Percentiles rank a stretch among this genome's conserved stretches.
Evolutionary conservation across 352 stramenopile genomes (phyloP).

Genomic region (Globisporangium mamillatum): DNA sequence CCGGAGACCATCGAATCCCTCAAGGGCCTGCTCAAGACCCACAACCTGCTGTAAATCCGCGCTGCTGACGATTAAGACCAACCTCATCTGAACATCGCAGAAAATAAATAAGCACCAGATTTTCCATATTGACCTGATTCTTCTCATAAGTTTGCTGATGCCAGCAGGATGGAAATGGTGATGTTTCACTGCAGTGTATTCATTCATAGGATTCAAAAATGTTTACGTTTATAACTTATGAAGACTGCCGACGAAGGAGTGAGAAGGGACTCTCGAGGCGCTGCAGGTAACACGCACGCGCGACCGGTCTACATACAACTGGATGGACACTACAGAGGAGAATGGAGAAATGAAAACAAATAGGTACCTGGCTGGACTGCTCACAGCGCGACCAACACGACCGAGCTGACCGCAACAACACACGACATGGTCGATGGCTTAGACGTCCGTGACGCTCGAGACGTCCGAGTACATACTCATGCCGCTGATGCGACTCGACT

Average conservation of each 20-base stretch:
- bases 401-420: neutral
- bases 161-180: neutral
- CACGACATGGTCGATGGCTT: neutral
- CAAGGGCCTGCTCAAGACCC: slow-evolving; percentile 58
- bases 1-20: slow-evolving; percentile 65
- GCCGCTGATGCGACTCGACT: slow-evolving; percentile 50
- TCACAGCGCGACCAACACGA: neutral
- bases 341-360: neutral
- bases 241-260: slow-evolving; percentile 8
- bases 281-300: slow-evolving; percentile 5
- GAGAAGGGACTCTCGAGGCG: neutral
- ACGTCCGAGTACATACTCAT: slow-evolving; percentile 38
- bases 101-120: slow-evolving; percentile 14
- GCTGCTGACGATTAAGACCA: neutral
- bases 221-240: slow-evolving; percentile 21
- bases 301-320: slow-evolving; percentile 7
- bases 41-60: slow-evolving; percentile 66
- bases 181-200: neutral
- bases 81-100: slow-evolving; percentile 7
- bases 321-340: slow-evolving; percentile 5
- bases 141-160: neutral
- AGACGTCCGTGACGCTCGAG: slow-evolving; percentile 11
- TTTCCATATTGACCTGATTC: neutral
- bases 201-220: slow-evolving; percentile 10
- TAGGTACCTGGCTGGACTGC: neutral